Evolutionary conservation across 768 basidiomycete species (phyloP).

Genomic region (Agaricus blazei): DNA sequence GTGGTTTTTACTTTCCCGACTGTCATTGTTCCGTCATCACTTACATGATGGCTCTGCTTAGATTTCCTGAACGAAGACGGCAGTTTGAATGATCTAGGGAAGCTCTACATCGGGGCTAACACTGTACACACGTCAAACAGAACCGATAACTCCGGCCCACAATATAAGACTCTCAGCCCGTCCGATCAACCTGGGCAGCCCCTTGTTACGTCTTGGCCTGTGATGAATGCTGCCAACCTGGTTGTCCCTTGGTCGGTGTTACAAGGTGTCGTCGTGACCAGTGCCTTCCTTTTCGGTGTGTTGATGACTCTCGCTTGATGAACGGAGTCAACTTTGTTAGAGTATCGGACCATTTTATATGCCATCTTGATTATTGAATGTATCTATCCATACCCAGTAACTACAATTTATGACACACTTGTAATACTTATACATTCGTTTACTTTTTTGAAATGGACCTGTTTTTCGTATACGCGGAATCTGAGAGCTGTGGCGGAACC

Average conservation of each 20-base stretch:
- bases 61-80: slow-evolving; percentile 41
- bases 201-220: slow-evolving; percentile 30
- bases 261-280: background rate
- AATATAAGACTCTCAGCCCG: slow-evolving; percentile 29
- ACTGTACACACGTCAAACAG: slow-evolving; percentile 36
- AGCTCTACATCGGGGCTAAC: slow-evolving; percentile 41
- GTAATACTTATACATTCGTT: too few relatives aligned
- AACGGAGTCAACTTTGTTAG: too few relatives aligned
- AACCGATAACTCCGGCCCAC: slow-evolving; percentile 20
- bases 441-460: too few relatives aligned
- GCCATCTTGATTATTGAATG: too few relatives aligned
- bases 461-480: too few relatives aligned
- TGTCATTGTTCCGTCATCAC: background rate
- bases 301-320: background rate
- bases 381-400: too few relatives aligned
- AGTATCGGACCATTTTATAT: too few relatives aligned
- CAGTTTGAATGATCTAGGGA: slow-evolving; percentile 37
- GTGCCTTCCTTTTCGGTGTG: background rate
- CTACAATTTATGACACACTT: too few relatives aligned
- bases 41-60: slow-evolving; percentile 15
- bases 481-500: background rate
- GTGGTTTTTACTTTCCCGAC: slow-evolving; percentile 8
- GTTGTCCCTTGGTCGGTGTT: slow-evolving; percentile 8
- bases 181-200: slow-evolving; percentile 30
- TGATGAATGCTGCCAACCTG: slow-evolving; percentile 16